Evolutionary conservation across 2,329 filamentous ascomycete species (phyloP), one percentile per base, ranked within the genome.

Genomic region (Xylariomycetidae sp.): DNA sequence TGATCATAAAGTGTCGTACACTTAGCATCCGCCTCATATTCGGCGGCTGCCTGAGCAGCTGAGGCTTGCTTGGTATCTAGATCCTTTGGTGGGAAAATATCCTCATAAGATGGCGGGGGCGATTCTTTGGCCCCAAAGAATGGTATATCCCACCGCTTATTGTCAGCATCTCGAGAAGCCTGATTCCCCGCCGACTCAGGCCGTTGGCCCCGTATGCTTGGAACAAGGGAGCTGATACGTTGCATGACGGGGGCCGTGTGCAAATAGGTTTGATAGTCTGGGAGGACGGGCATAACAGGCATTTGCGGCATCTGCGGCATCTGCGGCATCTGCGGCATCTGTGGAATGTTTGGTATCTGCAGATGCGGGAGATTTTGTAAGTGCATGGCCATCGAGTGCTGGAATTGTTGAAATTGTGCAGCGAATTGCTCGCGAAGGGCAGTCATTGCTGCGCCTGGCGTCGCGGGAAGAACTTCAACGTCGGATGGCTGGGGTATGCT

Each of bases 61-160:
- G 74, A 73, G 13, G 69, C 63, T 47, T 74, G 69, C 56, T 83
- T 82, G 16, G 59, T 62, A 36, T 80, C 73, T 12, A 69, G 42
- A 27, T 69, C 64, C 33, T 66, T 59, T 25, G 65, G 63, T 2
- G 84, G 85, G 55, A 80, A 92, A 17, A 92, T 75, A 30, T 89
- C 86, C 33, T 88, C 80, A 45, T 92, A 92, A 0, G 86, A 76
- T 8, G 86, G 86, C 7, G 85, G 85, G 19, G 74, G 67, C 4
- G 69, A 64, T 8, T 74, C 60, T 25, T 62, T 63, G 14, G 61
- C 64, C 17, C 51, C 45, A 32, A 71, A 67, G 23, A 69, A 62
- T 27, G 82, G 71, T 17, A 82, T 62, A 51, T 83, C 80, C 75
- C 80, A 85, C 81, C 82, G 85, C 39, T 72, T 70, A 45, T 67